These are phyloP conservation scores for Pleurotus platypus DNA, from an alignment of 768 basidiomycete species.

Conservation along the genomic window DNA sequence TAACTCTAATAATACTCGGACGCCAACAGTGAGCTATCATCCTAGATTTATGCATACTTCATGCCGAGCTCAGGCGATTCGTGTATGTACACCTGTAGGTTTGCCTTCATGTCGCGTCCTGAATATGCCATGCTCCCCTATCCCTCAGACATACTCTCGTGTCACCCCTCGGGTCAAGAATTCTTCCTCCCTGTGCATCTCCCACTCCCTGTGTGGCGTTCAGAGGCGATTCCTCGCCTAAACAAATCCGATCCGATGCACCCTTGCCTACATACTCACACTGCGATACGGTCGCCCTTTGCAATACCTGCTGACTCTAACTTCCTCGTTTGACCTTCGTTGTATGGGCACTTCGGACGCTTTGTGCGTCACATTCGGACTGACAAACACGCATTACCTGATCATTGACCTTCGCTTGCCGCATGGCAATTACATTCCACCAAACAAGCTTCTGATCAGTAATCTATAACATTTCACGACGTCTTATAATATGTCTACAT, in stretches of 20 bases:
- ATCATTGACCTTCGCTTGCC: background rate
- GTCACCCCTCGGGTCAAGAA: background rate
- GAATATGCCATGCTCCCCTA: background rate
- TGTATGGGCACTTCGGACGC: background rate
- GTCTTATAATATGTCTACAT: no score
- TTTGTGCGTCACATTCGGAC: background rate
- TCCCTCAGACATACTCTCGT: constrained; percentile 5
- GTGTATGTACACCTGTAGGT: constrained; percentile 6
- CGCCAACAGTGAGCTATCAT: no score
- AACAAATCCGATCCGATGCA: background rate
- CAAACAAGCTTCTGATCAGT: background rate
- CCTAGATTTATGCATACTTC: background rate
- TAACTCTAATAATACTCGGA: background rate
- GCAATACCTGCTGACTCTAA: no score
- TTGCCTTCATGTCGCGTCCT: background rate
- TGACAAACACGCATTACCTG: background rate
- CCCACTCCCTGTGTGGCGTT: background rate
- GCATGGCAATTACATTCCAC: background rate
- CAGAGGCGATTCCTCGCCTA: background rate
- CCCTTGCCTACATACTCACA: no score
- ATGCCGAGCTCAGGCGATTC: background rate
- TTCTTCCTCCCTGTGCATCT: background rate
- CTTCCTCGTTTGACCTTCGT: background rate
- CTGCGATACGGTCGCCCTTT: no score
- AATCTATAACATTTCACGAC: no score